These are phyloP conservation scores for Suaeda aralocaspica DNA, from an alignment of 148 eudicot genomes.

Conservation along the genomic window DNA sequence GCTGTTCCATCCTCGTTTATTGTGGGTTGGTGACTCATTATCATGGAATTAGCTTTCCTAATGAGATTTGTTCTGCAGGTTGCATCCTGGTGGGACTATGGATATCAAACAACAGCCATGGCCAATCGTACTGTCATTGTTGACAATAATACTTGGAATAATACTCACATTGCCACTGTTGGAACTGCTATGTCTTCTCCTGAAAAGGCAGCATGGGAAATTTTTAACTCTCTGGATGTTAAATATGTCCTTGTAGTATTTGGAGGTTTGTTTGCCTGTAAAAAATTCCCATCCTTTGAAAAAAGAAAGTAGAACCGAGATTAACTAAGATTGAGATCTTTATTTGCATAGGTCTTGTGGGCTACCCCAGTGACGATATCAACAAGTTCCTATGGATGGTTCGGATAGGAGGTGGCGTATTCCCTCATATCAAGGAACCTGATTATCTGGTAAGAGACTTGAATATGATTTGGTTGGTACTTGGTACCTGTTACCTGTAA, in stretches of 20 bases:
- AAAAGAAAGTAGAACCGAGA: not conserved
- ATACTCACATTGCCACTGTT: constrained; percentile 96
- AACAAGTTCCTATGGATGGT: constrained; percentile 98
- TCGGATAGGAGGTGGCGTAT: constrained; percentile 96
- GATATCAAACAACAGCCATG: constrained; percentile 99
- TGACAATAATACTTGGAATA: constrained; percentile 99
- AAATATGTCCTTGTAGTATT: constrained; percentile 97
- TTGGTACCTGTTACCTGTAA: too few relatives aligned
- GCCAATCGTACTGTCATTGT: constrained; percentile 99
- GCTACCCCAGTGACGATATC: constrained; percentile 96
- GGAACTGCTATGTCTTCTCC: constrained; percentile 99
- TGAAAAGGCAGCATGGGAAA: constrained; percentile 98
- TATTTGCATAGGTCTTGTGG: constrained; percentile 73
- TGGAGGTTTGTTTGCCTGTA: constrained; percentile 65
- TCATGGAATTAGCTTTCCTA: not conserved
- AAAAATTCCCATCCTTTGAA: not conserved
- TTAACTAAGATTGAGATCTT: constrained; percentile 27
- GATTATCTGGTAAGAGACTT: constrained; percentile 74
- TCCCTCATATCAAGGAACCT: constrained; percentile 97
- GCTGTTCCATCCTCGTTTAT: too few relatives aligned
- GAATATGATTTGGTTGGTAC: not conserved
- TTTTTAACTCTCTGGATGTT: constrained; percentile 86
- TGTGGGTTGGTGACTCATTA: not conserved
- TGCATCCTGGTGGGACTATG: constrained; percentile 99
- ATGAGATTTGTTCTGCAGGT: constrained; percentile 49